Conservation (phyloP, 2,329 filamentous ascomycete species). For the Talaromyces islandicus region DNA sequence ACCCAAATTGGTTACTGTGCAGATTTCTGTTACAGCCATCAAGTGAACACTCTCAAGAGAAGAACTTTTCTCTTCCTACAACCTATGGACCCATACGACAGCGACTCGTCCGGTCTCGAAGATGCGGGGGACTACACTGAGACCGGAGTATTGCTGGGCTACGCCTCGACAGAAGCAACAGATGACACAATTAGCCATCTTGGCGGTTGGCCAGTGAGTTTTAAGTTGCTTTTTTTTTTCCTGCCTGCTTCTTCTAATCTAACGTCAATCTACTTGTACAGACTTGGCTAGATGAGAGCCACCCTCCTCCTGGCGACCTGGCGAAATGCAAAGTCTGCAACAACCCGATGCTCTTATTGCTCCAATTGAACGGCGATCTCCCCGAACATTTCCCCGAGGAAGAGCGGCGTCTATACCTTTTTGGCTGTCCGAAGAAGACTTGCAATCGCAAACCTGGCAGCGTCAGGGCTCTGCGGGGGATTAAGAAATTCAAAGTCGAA, state of each 20-base stretch:
- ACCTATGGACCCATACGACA: constrained; percentile 73
- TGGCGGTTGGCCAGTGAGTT: constrained; percentile 75
- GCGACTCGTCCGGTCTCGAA: constrained; percentile 68
- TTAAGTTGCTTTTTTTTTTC: neutral
- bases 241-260: neutral
- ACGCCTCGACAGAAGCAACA: constrained; percentile 71
- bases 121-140: constrained; percentile 50
- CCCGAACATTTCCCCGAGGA: constrained; percentile 81
- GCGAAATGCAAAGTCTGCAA: constrained; percentile 87
- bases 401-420: constrained; percentile 81
- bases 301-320: constrained; percentile 66
- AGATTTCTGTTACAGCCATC: neutral
- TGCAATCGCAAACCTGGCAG: constrained; percentile 81
- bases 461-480: constrained; percentile 66
- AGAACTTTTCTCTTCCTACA: neutral
- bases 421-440: constrained; percentile 68
- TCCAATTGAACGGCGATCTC: constrained; percentile 87
- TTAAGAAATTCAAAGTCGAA: constrained; percentile 44
- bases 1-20: neutral
- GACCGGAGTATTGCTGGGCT: constrained; percentile 85
- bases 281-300: constrained; percentile 76
- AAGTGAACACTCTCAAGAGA: neutral
- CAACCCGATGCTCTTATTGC: constrained; percentile 71
- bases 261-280: constrained; percentile 27
- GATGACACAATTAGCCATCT: constrained; percentile 83